These are phyloP conservation scores for Phylloboletellus chloephorus DNA, from an alignment of 1,284 basidiomycete species.

Conservation along the genomic window DNA sequence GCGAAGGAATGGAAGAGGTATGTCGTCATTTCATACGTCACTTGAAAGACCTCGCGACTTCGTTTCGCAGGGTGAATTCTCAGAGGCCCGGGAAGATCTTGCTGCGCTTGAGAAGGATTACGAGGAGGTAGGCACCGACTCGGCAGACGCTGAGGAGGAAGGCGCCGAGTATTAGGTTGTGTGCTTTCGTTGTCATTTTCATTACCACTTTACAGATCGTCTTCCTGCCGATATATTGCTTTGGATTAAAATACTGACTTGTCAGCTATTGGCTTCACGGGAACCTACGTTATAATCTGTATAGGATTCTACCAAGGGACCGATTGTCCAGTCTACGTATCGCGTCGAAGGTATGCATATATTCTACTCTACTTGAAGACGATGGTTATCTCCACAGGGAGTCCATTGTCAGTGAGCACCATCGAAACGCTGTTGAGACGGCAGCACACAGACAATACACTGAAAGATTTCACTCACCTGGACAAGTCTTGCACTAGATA, in stretches of 20 bases:
- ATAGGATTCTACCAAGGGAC: slow-evolving; percentile 1
- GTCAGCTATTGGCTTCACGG: slow-evolving; percentile 8
- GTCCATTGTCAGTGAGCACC: slow-evolving; percentile 12
- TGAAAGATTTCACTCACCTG: slow-evolving; percentile 37
- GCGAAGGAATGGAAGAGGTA: slow-evolving; percentile 97
- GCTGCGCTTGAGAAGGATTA: slow-evolving; percentile 97
- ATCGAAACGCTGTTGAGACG: slow-evolving; percentile 24
- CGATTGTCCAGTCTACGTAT: neutral
- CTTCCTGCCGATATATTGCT: slow-evolving; percentile 8
- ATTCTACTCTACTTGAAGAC: slow-evolving; percentile 8
- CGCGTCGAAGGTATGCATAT: neutral
- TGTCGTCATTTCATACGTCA: slow-evolving; percentile 9
- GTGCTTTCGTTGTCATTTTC: neutral
- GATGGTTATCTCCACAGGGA: slow-evolving; percentile 20
- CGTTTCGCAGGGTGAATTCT: slow-evolving; percentile 77
- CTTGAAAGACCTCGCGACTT: slow-evolving; percentile 2
- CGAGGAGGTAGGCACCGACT: slow-evolving; percentile 93
- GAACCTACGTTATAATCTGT: slow-evolving; percentile 6
- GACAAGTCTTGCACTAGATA: slow-evolving; percentile 62
- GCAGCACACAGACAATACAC: slow-evolving; percentile 2
- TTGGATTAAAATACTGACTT: slow-evolving; percentile 15
- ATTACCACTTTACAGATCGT: neutral
- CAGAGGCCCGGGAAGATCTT: slow-evolving; percentile 95
- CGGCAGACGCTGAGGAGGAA: slow-evolving; percentile 77
- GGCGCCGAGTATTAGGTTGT: slow-evolving; percentile 59